phyloP scores from a whole-genome alignment of 2,329 filamentous ascomycete genomes.

The Fusarium vanettenii region DNA sequence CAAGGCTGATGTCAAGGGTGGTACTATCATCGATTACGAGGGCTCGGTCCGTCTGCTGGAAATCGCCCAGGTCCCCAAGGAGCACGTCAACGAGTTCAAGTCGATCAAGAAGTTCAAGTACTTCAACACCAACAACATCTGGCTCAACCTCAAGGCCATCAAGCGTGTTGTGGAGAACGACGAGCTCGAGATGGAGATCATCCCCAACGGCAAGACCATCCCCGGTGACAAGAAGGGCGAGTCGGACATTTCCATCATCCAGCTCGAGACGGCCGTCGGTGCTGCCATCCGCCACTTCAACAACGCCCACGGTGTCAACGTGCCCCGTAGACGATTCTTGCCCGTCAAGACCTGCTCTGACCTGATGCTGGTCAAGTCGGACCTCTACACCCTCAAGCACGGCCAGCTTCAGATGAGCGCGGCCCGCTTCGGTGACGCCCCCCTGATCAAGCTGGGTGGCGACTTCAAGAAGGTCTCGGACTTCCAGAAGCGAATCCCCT shows the following conservation, averaged over 20 bases:
- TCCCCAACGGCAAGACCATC: constrained; percentile 98
- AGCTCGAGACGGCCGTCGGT: constrained; percentile 98
- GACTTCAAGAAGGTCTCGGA: constrained; percentile 99
- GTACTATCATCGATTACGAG: constrained; percentile 99
- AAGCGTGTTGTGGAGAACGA: constrained; percentile 99
- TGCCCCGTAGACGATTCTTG: constrained; percentile 96
- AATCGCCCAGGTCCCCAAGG: constrained; percentile 99
- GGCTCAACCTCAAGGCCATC: constrained; percentile 97
- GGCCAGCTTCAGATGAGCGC: constrained; percentile 97
- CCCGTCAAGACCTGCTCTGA: constrained; percentile 99
- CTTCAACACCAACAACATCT: constrained; percentile 99
- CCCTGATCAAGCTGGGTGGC: constrained; percentile 96
- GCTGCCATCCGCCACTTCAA: constrained; percentile 98
- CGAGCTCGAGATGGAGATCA: constrained; percentile 99
- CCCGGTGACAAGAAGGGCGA: constrained; percentile 99
- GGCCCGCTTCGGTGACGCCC: constrained; percentile 94
- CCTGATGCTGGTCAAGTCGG: constrained; percentile 99
- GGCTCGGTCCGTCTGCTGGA: constrained; percentile 96
- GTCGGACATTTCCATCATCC: constrained; percentile 95
- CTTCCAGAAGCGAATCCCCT: constrained; percentile 89
- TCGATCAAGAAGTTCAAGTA: constrained; percentile 99
- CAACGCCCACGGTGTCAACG: constrained; percentile 99
- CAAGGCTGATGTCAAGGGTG: constrained; percentile 99
- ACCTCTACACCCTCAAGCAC: constrained; percentile 98
- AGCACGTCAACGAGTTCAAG: constrained; percentile 99